Base-by-base conservation (phyloP, 2,329 filamentous ascomycete genomes). In the Chrysoporthe deuterocubensis region DNA sequence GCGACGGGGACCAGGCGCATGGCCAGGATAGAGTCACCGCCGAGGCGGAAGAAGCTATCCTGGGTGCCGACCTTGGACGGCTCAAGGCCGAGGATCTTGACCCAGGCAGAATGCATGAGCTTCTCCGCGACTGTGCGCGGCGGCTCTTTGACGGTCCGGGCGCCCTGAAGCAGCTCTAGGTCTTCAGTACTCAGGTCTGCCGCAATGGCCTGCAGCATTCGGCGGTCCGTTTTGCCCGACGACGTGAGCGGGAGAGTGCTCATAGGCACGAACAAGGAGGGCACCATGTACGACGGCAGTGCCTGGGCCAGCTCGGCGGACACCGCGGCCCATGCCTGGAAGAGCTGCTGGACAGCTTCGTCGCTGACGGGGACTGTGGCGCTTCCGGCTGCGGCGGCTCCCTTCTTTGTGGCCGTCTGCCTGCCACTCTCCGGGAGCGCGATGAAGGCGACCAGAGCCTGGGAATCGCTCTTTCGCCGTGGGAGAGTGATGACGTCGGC, bases 401-500 rank as follows among this genome's bases (percentile, higher is more conserved):
- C 26, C 26, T 26, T 26, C 26, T 26, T 26, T 26, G 26, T 26
- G 26, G 26, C 26, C 26, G 26, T 26, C 26, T 26, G 26, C 26
- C 26, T 26, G 26, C 83, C 6, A 83, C 42, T 13, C 7, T 8
- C 42, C 0, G 42, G 42, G 42, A 43, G 42, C 42, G 4, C 42
- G 16, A 65, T 26, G 40, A 82, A 81, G 0, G 79, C 82, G 3
- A 84, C 80, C 54, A 79, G 80, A 32, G 81, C 78, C 2, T 79
- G 54, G 21, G 80, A 0, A 21, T 57, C 46, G 9, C 52, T 58
- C 54, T 58, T 8, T 14, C 16, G 21, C 37, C 9, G 18, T 46
- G 13, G 40, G 9, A n/a, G 14, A 16, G 54, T 40, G n/a, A 58
- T 21, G 26, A 65, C 50, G 21, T 57, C 50, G 32, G 54, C 52